Conservation (phyloP, 176 grass and related monocot genomes). For the bread wheat (Triticum aestivum) region DNA sequence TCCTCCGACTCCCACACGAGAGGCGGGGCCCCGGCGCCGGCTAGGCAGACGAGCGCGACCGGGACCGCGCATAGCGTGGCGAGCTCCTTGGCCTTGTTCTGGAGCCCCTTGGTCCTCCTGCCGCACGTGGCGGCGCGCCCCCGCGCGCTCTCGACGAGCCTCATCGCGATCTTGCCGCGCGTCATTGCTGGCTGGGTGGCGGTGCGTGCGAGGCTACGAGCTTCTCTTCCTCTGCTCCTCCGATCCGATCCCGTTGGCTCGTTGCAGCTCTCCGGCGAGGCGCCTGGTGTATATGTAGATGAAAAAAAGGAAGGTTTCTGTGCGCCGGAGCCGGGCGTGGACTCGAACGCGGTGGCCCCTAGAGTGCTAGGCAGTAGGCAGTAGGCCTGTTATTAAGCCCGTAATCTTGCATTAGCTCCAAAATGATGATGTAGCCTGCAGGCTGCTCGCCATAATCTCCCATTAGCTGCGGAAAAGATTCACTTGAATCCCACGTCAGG, state of each 20-base stretch:
- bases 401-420: neutral
- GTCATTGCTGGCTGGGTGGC: neutral
- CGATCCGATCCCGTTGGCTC: neutral
- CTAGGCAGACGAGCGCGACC: slow-evolving; percentile 16
- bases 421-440: neutral
- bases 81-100: slow-evolving; percentile 22
- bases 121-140: neutral
- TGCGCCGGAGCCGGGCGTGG: neutral
- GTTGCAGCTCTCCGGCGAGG: neutral
- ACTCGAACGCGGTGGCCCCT: neutral
- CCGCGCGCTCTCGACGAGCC: neutral
- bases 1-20: slow-evolving; percentile 30
- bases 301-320: neutral
- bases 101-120: slow-evolving; percentile 6
- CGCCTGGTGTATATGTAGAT: neutral
- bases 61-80: slow-evolving; percentile 18
- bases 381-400: neutral
- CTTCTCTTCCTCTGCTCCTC: neutral
- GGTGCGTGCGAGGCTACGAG: neutral
- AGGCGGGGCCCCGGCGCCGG: neutral
- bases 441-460: too few species aligned
- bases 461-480: neutral
- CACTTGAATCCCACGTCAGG: neutral
- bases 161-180: neutral
- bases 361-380: neutral